Conservation (phyloP, 2,329 filamentous ascomycete species). For the Diplodia corticola region DNA sequence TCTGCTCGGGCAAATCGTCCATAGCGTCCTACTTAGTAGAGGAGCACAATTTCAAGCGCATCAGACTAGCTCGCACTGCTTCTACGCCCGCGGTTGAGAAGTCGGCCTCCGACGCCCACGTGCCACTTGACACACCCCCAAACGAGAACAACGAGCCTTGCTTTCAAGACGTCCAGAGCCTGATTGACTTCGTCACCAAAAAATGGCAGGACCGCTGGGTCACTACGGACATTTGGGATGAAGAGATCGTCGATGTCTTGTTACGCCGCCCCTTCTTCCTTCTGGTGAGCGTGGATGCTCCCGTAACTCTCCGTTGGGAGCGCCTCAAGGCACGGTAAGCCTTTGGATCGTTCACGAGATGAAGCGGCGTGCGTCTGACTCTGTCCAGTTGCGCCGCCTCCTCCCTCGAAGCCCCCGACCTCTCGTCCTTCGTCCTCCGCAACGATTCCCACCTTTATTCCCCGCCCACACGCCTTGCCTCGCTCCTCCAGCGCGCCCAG, state of each 20-base stretch:
- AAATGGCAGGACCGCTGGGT: conserved; percentile 84
- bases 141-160: conserved; percentile 36
- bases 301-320: conserved; percentile 78
- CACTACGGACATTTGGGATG: conserved; percentile 77
- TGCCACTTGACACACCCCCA: conserved; percentile 31
- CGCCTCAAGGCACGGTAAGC: conserved; percentile 64
- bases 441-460: conserved; percentile 77
- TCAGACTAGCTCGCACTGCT: conserved; percentile 57
- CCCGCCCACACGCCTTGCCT: conserved; percentile 63
- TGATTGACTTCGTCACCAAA: conserved; percentile 83
- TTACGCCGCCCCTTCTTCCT: conserved; percentile 86
- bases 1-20: conserved; percentile 89
- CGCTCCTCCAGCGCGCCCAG: conserved; percentile 77
- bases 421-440: conserved; percentile 61
- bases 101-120: conserved; percentile 41
- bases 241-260: conserved; percentile 71
- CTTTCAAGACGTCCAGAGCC: conserved; percentile 56
- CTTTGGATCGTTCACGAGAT: neutral
- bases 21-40: conserved; percentile 85
- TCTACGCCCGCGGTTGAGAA: conserved; percentile 45
- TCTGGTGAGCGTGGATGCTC: conserved; percentile 87
- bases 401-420: conserved; percentile 52
- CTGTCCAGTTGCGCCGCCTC: conserved; percentile 49
- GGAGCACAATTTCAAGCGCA: conserved; percentile 75
- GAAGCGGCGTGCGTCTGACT: neutral